A percentile compares a stretch with the other conserved stretches of the same genome.
These are phyloP conservation scores for Lasiodiplodia theobromae DNA, from an alignment of 2,329 filamentous ascomycete genomes.

Conservation along the genomic window DNA sequence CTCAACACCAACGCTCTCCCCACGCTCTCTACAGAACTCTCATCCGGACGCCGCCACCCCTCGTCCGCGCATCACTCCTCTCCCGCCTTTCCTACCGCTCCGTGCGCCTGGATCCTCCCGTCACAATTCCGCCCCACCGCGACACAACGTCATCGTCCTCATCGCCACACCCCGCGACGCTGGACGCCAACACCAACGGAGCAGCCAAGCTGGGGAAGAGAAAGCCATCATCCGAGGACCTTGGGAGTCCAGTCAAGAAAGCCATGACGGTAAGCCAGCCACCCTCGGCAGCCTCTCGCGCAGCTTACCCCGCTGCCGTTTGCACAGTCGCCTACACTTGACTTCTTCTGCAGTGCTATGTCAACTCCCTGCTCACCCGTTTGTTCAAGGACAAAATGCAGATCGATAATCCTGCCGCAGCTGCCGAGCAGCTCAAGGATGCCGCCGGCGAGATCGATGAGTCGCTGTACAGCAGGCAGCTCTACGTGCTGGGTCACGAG, in stretches of 20 bases:
- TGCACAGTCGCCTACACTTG: constrained; percentile 3
- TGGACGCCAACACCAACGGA: constrained; percentile 26
- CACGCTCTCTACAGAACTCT: constrained; percentile 21
- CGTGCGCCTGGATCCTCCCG: neutral
- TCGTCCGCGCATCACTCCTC: constrained; percentile 3
- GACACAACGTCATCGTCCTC: constrained; percentile 29
- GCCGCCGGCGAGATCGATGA: constrained; percentile 70
- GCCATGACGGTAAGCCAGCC: constrained; percentile 47
- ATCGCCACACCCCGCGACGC: constrained; percentile 28
- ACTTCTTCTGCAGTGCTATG: neutral
- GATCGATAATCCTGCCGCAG: constrained; percentile 64
- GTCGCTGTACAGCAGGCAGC: constrained; percentile 71
- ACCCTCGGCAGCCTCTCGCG: neutral
- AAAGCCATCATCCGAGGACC: constrained; percentile 47
- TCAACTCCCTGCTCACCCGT: constrained; percentile 15
- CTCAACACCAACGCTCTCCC: constrained; percentile 10
- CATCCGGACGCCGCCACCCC: constrained; percentile 8
- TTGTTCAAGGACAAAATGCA: constrained; percentile 65
- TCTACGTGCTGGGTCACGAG: constrained; percentile 76
- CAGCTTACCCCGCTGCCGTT: constrained; percentile 20
- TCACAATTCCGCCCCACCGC: constrained; percentile 29
- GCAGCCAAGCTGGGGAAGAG: constrained; percentile 52
- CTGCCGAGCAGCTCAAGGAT: constrained; percentile 65
- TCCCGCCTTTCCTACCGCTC: neutral
- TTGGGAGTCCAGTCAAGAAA: constrained; percentile 49